These are phyloP conservation scores for Penicillium taxi DNA, from an alignment of 495 filamentous ascomycete species.

Conservation along the genomic window DNA sequence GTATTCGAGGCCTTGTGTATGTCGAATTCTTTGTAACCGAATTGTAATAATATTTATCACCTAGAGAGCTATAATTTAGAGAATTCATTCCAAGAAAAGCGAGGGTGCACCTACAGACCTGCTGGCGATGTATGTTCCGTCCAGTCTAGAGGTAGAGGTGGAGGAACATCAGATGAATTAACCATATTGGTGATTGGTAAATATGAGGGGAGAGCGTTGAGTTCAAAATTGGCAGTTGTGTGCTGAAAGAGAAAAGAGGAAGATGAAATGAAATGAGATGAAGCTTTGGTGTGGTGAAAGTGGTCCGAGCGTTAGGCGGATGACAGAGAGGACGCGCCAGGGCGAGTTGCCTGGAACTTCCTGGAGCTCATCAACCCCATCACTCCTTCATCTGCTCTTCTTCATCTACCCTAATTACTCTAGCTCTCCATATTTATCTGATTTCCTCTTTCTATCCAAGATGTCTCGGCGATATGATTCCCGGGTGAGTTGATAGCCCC, in stretches of 20 bases:
- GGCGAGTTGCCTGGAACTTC: constrained; percentile 41
- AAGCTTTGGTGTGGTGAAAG: constrained; percentile 27
- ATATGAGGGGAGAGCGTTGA: background rate
- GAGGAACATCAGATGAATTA: constrained; percentile 36
- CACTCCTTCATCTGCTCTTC: too few species aligned
- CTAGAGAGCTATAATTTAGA: constrained; percentile 27
- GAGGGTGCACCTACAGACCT: constrained; percentile 41
- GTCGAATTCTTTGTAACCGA: constrained; percentile 79
- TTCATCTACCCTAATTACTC: constrained; percentile 2
- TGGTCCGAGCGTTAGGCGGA: constrained; percentile 44
- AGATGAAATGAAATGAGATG: constrained; percentile 13
- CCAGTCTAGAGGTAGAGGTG: constrained; percentile 71
- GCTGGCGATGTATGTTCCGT: constrained; percentile 87
- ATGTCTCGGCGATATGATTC: constrained; percentile 99
- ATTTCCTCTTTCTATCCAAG: constrained; percentile 22
- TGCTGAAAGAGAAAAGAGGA: background rate
- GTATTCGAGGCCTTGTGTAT: constrained; percentile 67
- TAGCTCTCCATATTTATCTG: constrained; percentile 4
- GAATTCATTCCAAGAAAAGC: constrained; percentile 6
- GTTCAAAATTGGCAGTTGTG: background rate
- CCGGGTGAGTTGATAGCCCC: constrained; percentile 52
- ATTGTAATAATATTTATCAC: constrained; percentile 87
- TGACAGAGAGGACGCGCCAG: constrained; percentile 40
- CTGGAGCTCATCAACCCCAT: too few species aligned
- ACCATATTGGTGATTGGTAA: constrained; percentile 21